Evolutionary conservation across 2,329 filamentous ascomycete genomes (phyloP).

Genomic region (Xylaria arbuscula): DNA sequence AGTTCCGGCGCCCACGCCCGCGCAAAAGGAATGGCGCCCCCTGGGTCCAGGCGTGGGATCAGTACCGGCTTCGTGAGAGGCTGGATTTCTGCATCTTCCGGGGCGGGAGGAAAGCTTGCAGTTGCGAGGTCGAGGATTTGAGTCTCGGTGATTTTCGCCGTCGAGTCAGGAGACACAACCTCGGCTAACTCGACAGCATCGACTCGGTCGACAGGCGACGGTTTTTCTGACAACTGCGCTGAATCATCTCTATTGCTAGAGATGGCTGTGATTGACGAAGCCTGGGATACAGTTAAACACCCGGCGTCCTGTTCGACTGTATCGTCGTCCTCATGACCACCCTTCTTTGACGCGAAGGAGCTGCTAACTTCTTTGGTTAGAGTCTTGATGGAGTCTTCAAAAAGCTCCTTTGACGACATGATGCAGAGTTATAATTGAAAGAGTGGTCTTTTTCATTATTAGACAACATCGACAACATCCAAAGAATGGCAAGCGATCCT

Average conservation of each 20-base stretch:
- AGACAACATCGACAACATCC: neutral
- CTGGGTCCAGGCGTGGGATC: slow-evolving; percentile 42
- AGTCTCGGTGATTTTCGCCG: slow-evolving; percentile 19
- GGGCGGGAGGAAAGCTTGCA: slow-evolving; percentile 34
- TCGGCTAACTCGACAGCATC: slow-evolving; percentile 12
- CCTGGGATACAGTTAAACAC: neutral
- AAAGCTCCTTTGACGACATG: slow-evolving; percentile 36
- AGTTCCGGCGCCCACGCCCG: slow-evolving; percentile 45
- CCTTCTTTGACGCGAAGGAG: slow-evolving; percentile 28
- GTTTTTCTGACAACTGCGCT: neutral
- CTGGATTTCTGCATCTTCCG: slow-evolving; percentile 17
- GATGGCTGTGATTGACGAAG: neutral
- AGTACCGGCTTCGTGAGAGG: slow-evolving; percentile 40
- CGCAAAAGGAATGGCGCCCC: slow-evolving; percentile 42
- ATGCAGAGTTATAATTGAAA: neutral
- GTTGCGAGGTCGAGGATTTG: slow-evolving; percentile 38
- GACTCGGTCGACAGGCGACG: slow-evolving; percentile 4
- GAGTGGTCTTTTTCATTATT: neutral
- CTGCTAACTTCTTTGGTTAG: slow-evolving; percentile 30
- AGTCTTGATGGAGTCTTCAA: slow-evolving; percentile 26
- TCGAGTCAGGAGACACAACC: slow-evolving; percentile 5
- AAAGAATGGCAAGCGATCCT: neutral
- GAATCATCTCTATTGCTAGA: neutral
- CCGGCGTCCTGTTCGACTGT: neutral
- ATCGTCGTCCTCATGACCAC: neutral